These are phyloP conservation scores for Buxus sempervirens DNA, from an alignment of 164 flowering plant genomes.

Conservation along the genomic window DNA sequence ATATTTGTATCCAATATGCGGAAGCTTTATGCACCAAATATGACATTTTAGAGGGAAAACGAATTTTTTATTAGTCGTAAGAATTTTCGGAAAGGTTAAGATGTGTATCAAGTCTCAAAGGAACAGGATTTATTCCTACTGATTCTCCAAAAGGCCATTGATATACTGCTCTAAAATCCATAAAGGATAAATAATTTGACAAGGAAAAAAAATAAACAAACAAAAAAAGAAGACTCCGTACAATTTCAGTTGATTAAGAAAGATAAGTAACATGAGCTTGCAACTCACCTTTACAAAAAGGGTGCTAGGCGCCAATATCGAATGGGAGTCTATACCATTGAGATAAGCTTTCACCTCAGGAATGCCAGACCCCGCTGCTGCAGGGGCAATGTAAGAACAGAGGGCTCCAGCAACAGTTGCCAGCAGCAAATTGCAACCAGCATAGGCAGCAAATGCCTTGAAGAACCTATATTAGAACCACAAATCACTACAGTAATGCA, in stretches of 20 bases:
- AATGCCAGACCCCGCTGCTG: constrained; percentile 94
- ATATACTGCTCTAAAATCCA: not conserved
- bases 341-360: constrained; percentile 94
- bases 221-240: not conserved
- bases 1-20: too few relatives aligned
- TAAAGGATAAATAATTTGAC: too few relatives aligned
- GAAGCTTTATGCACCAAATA: not conserved
- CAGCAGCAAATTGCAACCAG: constrained; percentile 57
- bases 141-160: not conserved
- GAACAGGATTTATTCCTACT: not conserved
- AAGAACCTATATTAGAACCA: constrained; percentile 56
- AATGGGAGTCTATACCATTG: constrained; percentile 87
- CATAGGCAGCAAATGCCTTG: constrained; percentile 55
- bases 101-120: not conserved
- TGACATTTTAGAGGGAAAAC: not conserved
- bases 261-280: not conserved
- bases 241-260: not conserved
- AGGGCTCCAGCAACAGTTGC: constrained; percentile 62
- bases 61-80: too few relatives aligned
- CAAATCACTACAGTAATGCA: constrained; percentile 15
- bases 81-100: not conserved
- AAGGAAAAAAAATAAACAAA: too few relatives aligned
- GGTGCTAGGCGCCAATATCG: constrained; percentile 83
- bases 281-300: constrained; percentile 80
- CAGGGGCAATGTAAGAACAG: constrained; percentile 87